phyloP scores from a whole-genome alignment of 495 filamentous ascomycete species.

The Aspergillus saccharolyticus region DNA sequence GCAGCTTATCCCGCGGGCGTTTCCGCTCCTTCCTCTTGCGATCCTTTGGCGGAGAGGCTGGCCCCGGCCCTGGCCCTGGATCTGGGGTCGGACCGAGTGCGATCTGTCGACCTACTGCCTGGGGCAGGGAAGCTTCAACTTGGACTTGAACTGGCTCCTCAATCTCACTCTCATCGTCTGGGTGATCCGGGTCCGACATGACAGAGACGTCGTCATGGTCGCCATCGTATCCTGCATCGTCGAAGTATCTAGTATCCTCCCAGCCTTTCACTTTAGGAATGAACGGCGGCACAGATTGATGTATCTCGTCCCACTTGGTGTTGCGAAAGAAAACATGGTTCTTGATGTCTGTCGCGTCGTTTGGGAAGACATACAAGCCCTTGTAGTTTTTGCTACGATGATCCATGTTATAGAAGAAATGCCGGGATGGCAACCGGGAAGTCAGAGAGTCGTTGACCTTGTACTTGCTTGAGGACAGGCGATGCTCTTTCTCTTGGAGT shows the following conservation, averaged over 20 bases:
- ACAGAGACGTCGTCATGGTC: constrained; percentile 38
- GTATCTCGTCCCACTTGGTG: constrained; percentile 63
- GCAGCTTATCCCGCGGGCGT: constrained; percentile 70
- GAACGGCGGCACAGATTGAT: constrained; percentile 66
- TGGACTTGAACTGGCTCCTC: constrained; percentile 5
- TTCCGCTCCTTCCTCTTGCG: constrained; percentile 53
- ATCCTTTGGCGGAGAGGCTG: constrained; percentile 11
- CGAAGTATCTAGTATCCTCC: constrained; percentile 88
- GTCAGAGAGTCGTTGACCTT: constrained; percentile 51
- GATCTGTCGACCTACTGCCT: neutral
- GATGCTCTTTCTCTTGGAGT: constrained; percentile 68
- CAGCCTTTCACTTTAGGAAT: constrained; percentile 62
- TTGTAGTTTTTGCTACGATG: constrained; percentile 29
- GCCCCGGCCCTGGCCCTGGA: neutral
- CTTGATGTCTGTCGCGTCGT: constrained; percentile 77
- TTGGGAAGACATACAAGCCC: constrained; percentile 64
- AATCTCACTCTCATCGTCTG: constrained; percentile 9
- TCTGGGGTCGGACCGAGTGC: neutral
- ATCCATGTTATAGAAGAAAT: constrained; percentile 32
- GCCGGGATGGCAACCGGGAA: constrained; percentile 28
- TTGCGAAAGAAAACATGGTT: constrained; percentile 66
- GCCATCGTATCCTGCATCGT: constrained; percentile 67
- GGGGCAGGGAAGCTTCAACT: constrained; percentile 15
- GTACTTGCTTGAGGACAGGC: constrained; percentile 72
- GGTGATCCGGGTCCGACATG: constrained; percentile 18